Base-by-base conservation (phyloP, 371 early-diverging fungal species). In the Syncephalastrum sp. region DNA sequence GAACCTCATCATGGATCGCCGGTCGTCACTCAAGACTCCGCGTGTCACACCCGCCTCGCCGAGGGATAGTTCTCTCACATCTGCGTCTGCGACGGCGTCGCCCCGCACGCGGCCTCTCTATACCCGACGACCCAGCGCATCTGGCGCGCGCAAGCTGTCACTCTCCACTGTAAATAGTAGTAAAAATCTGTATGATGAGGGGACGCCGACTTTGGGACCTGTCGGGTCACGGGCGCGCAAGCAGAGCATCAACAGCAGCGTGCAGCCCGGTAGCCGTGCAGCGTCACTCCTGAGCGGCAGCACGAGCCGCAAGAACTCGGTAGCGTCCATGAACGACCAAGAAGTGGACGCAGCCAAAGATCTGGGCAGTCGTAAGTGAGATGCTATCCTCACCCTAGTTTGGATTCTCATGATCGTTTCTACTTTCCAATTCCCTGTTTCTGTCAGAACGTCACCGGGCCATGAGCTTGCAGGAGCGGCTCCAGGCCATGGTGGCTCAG, bases 401-500 rank as follows among this genome's bases (percentile, higher is more conserved):
- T 56, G 51, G 8, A 51, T 49, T 49, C 42, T 56, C 33, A 13
- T 13, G 15, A 23, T 50, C 24, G 47, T 21, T 38, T 23, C 17
- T 38, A 27, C 7, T 27, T 5, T 27, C 7, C 21, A 21, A 7
- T 27, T 27, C 5, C 27, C 10, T 33, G 8, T 33, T 33, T 33
- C 12, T 27, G 27, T 33, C 21, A 47, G 61, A 63, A 47, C 64
- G 61, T 10, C 59, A 63, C 49, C 60, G 61, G 19, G 56, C 61
- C 33, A 48, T 65, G 51, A 70, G 70, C 50, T 61, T 70, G 12
- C 70, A 70, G 24, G 70, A 70, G 21, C 60, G 61, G 45, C 59
- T 70, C 5, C 70, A 70, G 50, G 66, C 64, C 25, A 63, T 70
- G 63, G 70, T 70, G n/a, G 66, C 63, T 42, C 63, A 65, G 25